These are phyloP conservation scores for Epichloe glyceriae DNA, from an alignment of 2,329 filamentous ascomycete genomes.

Conservation along the genomic window DNA sequence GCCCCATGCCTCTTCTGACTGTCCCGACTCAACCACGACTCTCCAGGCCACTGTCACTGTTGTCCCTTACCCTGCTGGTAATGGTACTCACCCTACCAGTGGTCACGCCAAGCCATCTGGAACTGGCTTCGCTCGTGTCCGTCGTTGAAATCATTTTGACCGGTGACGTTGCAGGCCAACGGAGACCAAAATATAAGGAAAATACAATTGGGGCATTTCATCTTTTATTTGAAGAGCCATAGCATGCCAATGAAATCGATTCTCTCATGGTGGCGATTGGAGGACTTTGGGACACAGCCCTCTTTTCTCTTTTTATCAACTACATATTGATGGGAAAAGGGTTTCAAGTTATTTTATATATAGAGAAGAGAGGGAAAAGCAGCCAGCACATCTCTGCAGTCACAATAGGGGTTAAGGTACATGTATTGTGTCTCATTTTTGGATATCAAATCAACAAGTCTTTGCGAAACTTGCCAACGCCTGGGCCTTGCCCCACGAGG, in stretches of 20 bases:
- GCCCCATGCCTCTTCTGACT: too few species aligned
- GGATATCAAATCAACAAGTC: slow-evolving; percentile 1
- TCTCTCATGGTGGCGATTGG: background rate
- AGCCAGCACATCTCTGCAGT: background rate
- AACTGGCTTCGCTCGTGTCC: slow-evolving; percentile 22
- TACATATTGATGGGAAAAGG: background rate
- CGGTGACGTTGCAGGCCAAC: slow-evolving; percentile 3
- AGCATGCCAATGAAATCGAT: background rate
- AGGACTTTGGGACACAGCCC: background rate
- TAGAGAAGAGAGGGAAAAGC: background rate
- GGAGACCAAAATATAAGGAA: background rate
- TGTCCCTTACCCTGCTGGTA: slow-evolving; percentile 29
- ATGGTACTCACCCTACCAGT: slow-evolving; percentile 20
- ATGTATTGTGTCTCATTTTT: background rate
- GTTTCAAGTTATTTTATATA: background rate
- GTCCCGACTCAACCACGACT: slow-evolving; percentile 11
- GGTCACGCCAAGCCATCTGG: slow-evolving; percentile 23
- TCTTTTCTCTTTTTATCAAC: background rate
- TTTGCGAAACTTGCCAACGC: background rate
- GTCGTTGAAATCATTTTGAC: slow-evolving; percentile 13
- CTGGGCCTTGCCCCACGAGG: background rate
- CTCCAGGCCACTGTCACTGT: slow-evolving; percentile 21
- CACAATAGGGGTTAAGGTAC: background rate
- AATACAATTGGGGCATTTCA: background rate
- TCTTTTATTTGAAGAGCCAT: background rate